phyloP scores from a whole-genome alignment of 169 alveolate species.

The Toxoplasma gondii region DNA sequence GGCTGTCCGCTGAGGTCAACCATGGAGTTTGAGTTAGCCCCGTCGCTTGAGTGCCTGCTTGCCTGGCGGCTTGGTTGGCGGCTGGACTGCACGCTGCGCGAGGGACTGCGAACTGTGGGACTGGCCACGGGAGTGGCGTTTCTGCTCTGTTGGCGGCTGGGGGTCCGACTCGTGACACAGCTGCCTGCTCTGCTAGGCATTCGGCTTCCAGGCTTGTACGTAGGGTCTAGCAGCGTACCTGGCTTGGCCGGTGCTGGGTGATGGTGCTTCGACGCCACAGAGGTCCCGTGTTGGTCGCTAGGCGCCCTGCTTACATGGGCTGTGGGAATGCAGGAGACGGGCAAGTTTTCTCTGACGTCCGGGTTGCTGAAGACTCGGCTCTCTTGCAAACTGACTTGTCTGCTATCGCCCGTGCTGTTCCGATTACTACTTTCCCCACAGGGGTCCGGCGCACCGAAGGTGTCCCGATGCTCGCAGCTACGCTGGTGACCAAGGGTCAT shows the following conservation, averaged over 20 bases:
- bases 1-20: too few relatives aligned
- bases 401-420: background rate
- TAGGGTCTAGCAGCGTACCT: background rate
- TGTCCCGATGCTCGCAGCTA: too few relatives aligned
- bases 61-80: slow-evolving; percentile 10
- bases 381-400: background rate
- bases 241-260: background rate
- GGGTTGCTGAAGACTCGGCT: background rate
- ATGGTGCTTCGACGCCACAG: background rate
- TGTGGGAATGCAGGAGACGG: background rate
- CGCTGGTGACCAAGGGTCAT: too few relatives aligned
- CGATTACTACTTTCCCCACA: background rate
- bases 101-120: background rate
- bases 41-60: background rate
- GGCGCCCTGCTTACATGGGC: background rate
- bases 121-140: background rate
- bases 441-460: too few relatives aligned
- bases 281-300: background rate
- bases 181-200: slow-evolving; percentile 1
- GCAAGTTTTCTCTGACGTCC: background rate
- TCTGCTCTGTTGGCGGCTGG: background rate
- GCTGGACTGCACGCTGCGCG: background rate
- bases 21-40: background rate
- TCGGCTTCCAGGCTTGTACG: background rate
- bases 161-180: background rate